phyloP scores from a whole-genome alignment of 163 green algal genomes.

The Scenedesmus sp. region DNA sequence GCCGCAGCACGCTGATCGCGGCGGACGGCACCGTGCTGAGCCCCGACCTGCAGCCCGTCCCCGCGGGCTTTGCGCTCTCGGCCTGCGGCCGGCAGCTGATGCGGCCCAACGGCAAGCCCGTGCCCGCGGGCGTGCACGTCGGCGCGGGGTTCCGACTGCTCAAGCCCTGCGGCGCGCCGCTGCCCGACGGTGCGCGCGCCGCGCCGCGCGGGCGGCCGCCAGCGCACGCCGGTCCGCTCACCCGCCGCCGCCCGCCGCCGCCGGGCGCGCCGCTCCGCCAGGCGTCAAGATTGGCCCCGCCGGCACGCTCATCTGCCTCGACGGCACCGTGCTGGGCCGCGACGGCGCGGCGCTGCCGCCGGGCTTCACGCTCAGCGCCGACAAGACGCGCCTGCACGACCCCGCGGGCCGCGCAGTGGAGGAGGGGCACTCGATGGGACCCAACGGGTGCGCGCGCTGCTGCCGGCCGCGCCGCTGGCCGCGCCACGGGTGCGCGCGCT shows the following conservation, averaged over 20 bases:
- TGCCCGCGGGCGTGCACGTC: slow-evolving; percentile 32
- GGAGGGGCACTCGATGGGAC: slow-evolving; percentile 8
- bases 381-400: not conserved
- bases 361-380: not conserved
- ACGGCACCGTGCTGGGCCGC: not conserved
- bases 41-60: slow-evolving; percentile 30
- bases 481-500: not conserved
- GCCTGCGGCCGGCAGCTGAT: slow-evolving; percentile 1
- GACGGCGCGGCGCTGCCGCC: slow-evolving; percentile 14
- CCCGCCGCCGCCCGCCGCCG: too few species aligned
- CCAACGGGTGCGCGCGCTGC: slow-evolving; percentile 21
- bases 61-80: slow-evolving; percentile 10
- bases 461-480: not conserved
- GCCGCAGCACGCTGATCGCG: slow-evolving; percentile 17
- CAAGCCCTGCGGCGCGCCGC: slow-evolving; percentile 7
- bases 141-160: slow-evolving; percentile 29
- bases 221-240: too few species aligned
- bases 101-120: slow-evolving; percentile 37
- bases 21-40: slow-evolving; percentile 27
- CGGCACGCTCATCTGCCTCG: slow-evolving; percentile 23
- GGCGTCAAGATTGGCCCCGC: slow-evolving; percentile 4
- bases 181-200: slow-evolving; percentile 38
- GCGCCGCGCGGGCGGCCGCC: too few species aligned
- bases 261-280: not conserved
- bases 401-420: not conserved